Percentiles rank a stretch among this genome's conserved stretches.
These are phyloP conservation scores for Pneumocystis jirovecii DNA, from an alignment of 1,139 yeast genomes.

Conservation along the genomic window DNA sequence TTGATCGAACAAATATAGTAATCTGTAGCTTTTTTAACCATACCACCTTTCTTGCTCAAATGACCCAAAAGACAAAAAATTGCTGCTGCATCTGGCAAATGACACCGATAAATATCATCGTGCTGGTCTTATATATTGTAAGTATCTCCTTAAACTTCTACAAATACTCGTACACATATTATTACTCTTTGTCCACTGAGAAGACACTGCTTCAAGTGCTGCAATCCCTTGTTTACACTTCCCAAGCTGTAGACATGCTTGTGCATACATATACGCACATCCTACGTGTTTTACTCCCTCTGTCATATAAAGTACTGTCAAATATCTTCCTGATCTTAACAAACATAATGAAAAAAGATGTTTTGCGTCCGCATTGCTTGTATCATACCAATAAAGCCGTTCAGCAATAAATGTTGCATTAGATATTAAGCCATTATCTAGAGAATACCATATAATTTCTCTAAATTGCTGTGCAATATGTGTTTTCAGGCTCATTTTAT, in stretches of 20 bases:
- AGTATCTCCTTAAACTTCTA: background rate
- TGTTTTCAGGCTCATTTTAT: background rate
- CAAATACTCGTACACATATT: constrained; percentile 8
- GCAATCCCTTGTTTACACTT: constrained; percentile 49
- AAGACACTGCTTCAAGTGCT: constrained; percentile 30
- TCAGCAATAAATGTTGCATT: constrained; percentile 78
- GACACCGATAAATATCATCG: constrained; percentile 18
- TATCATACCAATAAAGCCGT: constrained; percentile 45
- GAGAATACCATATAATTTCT: constrained; percentile 41
- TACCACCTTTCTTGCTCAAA: constrained; percentile 41
- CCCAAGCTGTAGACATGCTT: constrained; percentile 44
- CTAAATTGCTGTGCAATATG: constrained; percentile 11
- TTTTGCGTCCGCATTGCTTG: constrained; percentile 37
- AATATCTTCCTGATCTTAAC: constrained; percentile 39
- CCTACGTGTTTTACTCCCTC: constrained; percentile 42
- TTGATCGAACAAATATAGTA: constrained; percentile 55
- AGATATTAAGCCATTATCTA: constrained; percentile 52
- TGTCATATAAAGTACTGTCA: constrained; percentile 43
- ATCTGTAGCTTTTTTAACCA: constrained; percentile 47
- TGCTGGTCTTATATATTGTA: constrained; percentile 8
- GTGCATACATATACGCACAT: constrained; percentile 56
- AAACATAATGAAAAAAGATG: constrained; percentile 53
- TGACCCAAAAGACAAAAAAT: constrained; percentile 58
- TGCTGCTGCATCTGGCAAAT: constrained; percentile 51
- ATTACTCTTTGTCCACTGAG: constrained; percentile 17